Conservation (phyloP, 768 basidiomycete species). For the Collybia sordida region DNA sequence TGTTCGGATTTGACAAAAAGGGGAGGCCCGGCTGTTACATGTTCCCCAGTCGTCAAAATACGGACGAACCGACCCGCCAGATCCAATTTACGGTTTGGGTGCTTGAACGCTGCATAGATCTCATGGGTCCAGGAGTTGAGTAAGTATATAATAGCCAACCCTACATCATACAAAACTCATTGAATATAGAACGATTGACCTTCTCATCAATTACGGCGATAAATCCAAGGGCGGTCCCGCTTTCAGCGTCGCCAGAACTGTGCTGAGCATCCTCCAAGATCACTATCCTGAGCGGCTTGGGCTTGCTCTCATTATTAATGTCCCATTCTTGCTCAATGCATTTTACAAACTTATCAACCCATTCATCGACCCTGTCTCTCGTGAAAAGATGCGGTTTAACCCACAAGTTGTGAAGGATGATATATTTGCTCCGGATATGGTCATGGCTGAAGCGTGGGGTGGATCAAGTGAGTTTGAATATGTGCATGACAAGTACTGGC, state of each 20-base stretch:
- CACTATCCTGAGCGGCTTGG: slow-evolving; percentile 91
- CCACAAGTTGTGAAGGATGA: slow-evolving; percentile 63
- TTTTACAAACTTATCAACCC: slow-evolving; percentile 81
- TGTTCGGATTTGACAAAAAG: slow-evolving; percentile 71
- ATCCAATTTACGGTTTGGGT: slow-evolving; percentile 75
- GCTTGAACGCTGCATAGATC: slow-evolving; percentile 72
- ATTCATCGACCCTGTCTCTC: slow-evolving; percentile 82
- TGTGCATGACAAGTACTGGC: slow-evolving; percentile 76
- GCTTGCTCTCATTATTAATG: slow-evolving; percentile 67
- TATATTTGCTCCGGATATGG: slow-evolving; percentile 66
- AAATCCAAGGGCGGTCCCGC: slow-evolving; percentile 55
- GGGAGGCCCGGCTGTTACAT: slow-evolving; percentile 73
- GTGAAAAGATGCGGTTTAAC: slow-evolving; percentile 75
- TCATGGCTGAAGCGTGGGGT: slow-evolving; percentile 71
- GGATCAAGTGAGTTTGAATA: slow-evolving; percentile 71
- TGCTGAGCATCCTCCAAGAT: slow-evolving; percentile 68
- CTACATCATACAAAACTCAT: no score
- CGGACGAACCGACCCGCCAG: slow-evolving; percentile 64
- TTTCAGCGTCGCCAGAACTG: slow-evolving; percentile 39
- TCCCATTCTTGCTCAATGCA: slow-evolving; percentile 74
- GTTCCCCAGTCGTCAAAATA: slow-evolving; percentile 74
- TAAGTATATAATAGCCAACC: slow-evolving; percentile 30
- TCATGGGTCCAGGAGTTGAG: slow-evolving; percentile 85
- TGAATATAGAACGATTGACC: slow-evolving; percentile 51
- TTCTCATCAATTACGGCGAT: slow-evolving; percentile 80